Percentiles rank a stretch among this genome's conserved stretches.
phyloP scores from a whole-genome alignment of 805 yeast genomes.

The Alloascoidea africana region DNA sequence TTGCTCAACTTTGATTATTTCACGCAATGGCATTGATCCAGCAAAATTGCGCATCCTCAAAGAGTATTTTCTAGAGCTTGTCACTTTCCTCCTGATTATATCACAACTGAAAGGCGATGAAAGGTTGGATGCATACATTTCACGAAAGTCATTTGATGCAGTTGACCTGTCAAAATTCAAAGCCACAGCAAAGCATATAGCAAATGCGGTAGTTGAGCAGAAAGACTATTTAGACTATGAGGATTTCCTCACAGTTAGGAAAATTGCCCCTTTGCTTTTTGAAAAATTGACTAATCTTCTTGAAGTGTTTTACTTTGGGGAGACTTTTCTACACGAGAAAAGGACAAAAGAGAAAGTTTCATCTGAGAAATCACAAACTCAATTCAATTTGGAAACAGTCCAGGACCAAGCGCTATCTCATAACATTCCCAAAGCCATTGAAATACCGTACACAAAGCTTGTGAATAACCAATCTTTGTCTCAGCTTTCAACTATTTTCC shows the following conservation, averaged over 20 bases:
- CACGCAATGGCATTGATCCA: background rate
- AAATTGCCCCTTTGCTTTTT: background rate
- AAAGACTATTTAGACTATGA: background rate
- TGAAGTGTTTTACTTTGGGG: background rate
- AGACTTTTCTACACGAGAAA: background rate
- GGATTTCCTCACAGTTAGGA: background rate
- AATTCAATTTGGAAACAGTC: background rate
- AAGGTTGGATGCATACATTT: background rate
- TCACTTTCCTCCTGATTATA: background rate
- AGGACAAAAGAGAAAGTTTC: background rate
- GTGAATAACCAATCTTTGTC: slow-evolving; percentile 14
- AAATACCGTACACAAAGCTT: background rate
- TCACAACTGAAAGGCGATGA: background rate
- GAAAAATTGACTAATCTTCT: background rate
- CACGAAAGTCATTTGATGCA: background rate
- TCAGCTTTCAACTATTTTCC: slow-evolving; percentile 22
- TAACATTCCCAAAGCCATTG: background rate
- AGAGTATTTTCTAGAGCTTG: background rate
- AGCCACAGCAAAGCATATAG: background rate
- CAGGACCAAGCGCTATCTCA: background rate
- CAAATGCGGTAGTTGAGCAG: background rate
- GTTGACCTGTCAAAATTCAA: background rate
- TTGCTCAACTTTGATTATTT: background rate
- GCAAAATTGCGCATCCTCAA: background rate
- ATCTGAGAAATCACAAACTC: background rate